A percentile compares a stretch with the other conserved stretches of the same genome.
Evolutionary conservation across 805 yeast species (phyloP).

Genomic region (Ogataea nitratoaversa): DNA sequence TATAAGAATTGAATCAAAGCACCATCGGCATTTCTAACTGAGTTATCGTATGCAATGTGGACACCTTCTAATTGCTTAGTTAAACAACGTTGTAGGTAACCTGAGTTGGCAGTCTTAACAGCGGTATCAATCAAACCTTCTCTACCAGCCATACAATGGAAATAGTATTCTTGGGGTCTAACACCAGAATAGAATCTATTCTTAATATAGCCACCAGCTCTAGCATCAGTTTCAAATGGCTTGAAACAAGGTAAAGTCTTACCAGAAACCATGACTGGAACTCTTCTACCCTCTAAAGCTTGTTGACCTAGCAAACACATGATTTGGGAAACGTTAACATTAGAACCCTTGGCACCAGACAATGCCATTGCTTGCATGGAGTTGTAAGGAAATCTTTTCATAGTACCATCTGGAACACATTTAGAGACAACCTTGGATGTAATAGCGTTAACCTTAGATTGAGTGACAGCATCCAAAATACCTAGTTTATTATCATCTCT

Average conservation of each 20-base stretch:
- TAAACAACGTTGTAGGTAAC: constrained; percentile 75
- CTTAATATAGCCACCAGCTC: constrained; percentile 98
- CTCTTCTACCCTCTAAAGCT: constrained; percentile 98
- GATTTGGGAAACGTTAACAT: constrained; percentile 96
- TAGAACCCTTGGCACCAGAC: constrained; percentile 99
- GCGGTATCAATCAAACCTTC: background rate
- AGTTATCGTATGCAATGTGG: constrained; percentile 87
- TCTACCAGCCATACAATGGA: constrained; percentile 99
- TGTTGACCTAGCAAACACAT: constrained; percentile 99
- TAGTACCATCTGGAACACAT: constrained; percentile 95
- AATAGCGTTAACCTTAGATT: constrained; percentile 84
- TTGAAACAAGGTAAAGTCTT: constrained; percentile 95
- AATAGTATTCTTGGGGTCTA: constrained; percentile 96
- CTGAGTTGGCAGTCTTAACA: background rate
- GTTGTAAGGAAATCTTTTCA: constrained; percentile 92
- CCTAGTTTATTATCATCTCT: constrained; percentile 92
- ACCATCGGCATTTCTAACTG: constrained; percentile 95
- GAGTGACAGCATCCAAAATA: constrained; percentile 91
- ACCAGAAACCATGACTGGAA: constrained; percentile 98
- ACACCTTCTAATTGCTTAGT: constrained; percentile 98
- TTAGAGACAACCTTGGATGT: constrained; percentile 92
- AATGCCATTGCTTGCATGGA: constrained; percentile 99
- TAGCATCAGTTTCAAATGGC: constrained; percentile 93
- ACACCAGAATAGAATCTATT: constrained; percentile 97
- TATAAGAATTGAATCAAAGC: constrained; percentile 89